These are phyloP conservation scores for Metarhizium anisopliae DNA, from an alignment of 2,329 filamentous ascomycete species.

Conservation along the genomic window DNA sequence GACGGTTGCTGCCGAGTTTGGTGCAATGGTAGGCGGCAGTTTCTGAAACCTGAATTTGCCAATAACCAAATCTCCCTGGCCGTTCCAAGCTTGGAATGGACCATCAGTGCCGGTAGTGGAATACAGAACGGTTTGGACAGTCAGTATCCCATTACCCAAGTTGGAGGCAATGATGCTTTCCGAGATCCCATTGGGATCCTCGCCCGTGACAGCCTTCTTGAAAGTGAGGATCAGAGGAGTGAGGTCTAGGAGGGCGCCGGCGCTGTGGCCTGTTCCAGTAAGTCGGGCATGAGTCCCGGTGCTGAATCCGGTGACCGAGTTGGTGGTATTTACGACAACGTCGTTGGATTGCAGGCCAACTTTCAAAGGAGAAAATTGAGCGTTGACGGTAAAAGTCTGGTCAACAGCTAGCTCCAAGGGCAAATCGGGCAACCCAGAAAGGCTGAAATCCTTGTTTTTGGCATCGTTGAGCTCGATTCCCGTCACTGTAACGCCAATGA, in stretches of 20 bases:
- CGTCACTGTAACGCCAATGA: slow-evolving; percentile 32
- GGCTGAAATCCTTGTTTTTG: slow-evolving; percentile 26
- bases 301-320: slow-evolving; percentile 35
- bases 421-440: slow-evolving; percentile 24
- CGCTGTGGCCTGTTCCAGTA: slow-evolving; percentile 39
- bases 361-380: slow-evolving; percentile 33
- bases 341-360: slow-evolving; percentile 41
- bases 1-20: slow-evolving; percentile 29
- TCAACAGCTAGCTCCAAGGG: slow-evolving; percentile 25
- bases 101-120: slow-evolving; percentile 34
- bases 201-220: slow-evolving; percentile 36
- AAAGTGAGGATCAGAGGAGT: slow-evolving; percentile 41
- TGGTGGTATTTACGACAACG: slow-evolving; percentile 39
- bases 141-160: slow-evolving; percentile 35
- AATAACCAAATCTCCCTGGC: slow-evolving; percentile 26
- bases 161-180: slow-evolving; percentile 41
- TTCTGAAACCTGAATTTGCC: slow-evolving; percentile 40
- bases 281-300: slow-evolving; percentile 36
- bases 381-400: slow-evolving; percentile 31
- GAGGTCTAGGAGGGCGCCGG: slow-evolving; percentile 34
- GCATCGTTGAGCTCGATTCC: slow-evolving; percentile 24
- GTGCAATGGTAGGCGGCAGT: slow-evolving; percentile 34
- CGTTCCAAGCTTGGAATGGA: slow-evolving; percentile 31
- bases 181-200: slow-evolving; percentile 24
- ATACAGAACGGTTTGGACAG: slow-evolving; percentile 33